Conservation (phyloP, 139 green algal genomes). For the Mychonastes homosphaera region DNA sequence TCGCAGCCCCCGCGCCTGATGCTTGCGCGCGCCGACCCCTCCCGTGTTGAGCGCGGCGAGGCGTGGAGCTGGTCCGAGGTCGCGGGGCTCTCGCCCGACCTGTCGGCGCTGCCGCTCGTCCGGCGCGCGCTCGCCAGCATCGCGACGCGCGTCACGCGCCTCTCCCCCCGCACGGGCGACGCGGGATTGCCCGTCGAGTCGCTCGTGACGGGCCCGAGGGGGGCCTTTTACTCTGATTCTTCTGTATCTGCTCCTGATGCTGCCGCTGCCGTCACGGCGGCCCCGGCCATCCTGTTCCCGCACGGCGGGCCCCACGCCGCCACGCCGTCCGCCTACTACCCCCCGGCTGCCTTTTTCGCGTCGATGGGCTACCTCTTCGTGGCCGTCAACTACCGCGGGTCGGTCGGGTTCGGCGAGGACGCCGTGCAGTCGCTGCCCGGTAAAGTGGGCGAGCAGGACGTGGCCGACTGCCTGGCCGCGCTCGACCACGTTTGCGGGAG, state of each 20-base stretch:
- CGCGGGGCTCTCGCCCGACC: too few relatives aligned
- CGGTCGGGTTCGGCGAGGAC: constrained; percentile 68
- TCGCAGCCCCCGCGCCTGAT: constrained; percentile 11
- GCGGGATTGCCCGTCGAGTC: background rate
- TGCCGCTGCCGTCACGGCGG: background rate
- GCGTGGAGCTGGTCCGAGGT: too few relatives aligned
- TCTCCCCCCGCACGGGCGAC: constrained; percentile 2
- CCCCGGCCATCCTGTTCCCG: constrained; percentile 55
- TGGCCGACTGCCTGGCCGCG: constrained; percentile 74
- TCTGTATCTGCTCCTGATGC: background rate
- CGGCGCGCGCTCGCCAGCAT: too few relatives aligned
- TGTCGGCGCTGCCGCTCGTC: too few relatives aligned
- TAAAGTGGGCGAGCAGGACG: constrained; percentile 58
- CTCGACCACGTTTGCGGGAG: constrained; percentile 22
- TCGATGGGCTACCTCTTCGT: constrained; percentile 59
- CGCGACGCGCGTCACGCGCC: constrained; percentile 5
- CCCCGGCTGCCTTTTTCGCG: constrained; percentile 52
- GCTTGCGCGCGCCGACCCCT: too few relatives aligned
- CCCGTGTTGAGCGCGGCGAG: too few relatives aligned
- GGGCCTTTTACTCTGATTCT: too few relatives aligned
- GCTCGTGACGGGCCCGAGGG: constrained; percentile 9
- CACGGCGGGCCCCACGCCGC: constrained; percentile 83
- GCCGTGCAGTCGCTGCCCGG: constrained; percentile 71
- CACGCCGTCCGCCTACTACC: constrained; percentile 49
- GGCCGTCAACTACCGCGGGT: constrained; percentile 65